Percentiles rank a stretch among this genome's conserved stretches.
Evolutionary conservation across 1,139 yeast species (phyloP).

Genomic region (Yamadazyma triangularis): DNA sequence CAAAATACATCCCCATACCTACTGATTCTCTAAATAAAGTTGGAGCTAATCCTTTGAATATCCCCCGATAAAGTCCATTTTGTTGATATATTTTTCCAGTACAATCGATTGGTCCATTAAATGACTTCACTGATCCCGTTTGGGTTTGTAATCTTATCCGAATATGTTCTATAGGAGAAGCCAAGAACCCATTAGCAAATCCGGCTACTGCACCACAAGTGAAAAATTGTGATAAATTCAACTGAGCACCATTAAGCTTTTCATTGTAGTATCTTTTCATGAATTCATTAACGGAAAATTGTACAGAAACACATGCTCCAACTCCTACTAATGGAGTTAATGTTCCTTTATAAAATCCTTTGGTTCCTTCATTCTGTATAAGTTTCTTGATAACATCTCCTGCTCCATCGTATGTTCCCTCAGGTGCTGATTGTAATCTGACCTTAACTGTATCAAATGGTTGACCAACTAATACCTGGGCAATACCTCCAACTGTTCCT

Average conservation of each 20-base stretch:
- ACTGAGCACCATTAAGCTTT: conserved; percentile 34
- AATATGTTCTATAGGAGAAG: conserved; percentile 89
- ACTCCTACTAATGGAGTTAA: conserved; percentile 82
- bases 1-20: conserved; percentile 86
- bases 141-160: conserved; percentile 90
- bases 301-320: conserved; percentile 88
- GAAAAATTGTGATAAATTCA: conserved; percentile 59
- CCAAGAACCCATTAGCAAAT: conserved; percentile 78
- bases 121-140: conserved; percentile 43
- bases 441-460: conserved; percentile 96
- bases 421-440: conserved; percentile 79
- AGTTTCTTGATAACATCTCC: conserved; percentile 70
- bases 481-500: conserved; percentile 91
- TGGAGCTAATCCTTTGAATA: conserved; percentile 76
- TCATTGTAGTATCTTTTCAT: conserved; percentile 74
- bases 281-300: conserved; percentile 80
- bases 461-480: conserved; percentile 93
- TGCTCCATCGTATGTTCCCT: conserved; percentile 71
- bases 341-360: conserved; percentile 88
- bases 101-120: conserved; percentile 79
- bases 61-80: conserved; percentile 53
- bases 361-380: conserved; percentile 67
- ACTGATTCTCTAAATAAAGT: conserved; percentile 78
- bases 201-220: conserved; percentile 86
- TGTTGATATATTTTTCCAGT: conserved; percentile 51